Base-by-base conservation (phyloP, 2,329 filamentous ascomycete genomes). In the Ramichloridium luteum region DNA sequence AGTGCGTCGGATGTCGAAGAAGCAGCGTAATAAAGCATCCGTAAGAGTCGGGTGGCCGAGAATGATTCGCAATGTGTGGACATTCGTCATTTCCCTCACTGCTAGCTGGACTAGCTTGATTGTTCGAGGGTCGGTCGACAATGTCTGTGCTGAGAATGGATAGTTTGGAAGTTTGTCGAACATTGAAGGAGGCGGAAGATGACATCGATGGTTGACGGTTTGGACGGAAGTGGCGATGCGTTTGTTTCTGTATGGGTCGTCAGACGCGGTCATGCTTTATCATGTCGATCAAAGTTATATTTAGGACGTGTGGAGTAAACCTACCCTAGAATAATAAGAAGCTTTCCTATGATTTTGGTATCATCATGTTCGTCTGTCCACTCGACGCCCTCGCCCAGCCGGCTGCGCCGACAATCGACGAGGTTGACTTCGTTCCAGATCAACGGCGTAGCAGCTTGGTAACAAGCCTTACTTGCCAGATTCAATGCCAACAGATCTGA, bases 131-230 rank as follows among this genome's bases (percentile, higher is more conserved):
- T 65, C 61, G 13, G 46, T 45, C 4, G 60, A 62, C 4, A 65
- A 46, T 2, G 50, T 58, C 12, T 50, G 49, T 13, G 48, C 47
- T 14, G 56, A 45, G 44, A 64, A 64, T 23, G 51, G 46, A 31
- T 55, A 53, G 16, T 45, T 41, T 5, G 59, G 60, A 2, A 65
- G 48, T 32, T 62, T 60, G 14, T 46, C 42, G 45, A 62, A 64
- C 28, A 64, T 60, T 16, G 55, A 55, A 0, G 62, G 62, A 2
- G 56, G 53, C 1, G 61, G 59, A 1, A 65, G 45, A 37, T 65
- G 61, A 42, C 62, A 66, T 14, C 59, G 57, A 42, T 65, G 61
- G 8, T 55, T 61, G 5, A 66, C 40, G 4, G 47, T 48, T 6
- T 59, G 56, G 6, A 66, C 62, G 33, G 58, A 57, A 6, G 54